Conservation (phyloP, 805 yeast species). For the Dipodascus geniculatus region DNA sequence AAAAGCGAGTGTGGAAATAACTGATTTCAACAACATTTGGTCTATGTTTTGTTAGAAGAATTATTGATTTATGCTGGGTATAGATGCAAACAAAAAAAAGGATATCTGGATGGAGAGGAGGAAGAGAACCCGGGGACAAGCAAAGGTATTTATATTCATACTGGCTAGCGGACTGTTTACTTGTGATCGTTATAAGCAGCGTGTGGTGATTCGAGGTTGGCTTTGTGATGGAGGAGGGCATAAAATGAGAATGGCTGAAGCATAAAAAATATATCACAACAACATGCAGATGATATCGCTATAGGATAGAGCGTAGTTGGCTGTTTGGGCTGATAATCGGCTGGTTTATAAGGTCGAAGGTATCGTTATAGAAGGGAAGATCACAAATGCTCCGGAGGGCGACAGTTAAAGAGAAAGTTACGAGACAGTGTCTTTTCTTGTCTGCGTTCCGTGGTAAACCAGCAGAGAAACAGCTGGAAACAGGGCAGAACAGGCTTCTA, state of each 20-base stretch:
- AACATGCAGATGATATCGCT: background rate
- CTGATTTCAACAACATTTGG: constrained; percentile 1
- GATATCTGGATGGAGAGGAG: background rate
- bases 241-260: background rate
- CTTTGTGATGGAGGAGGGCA: background rate
- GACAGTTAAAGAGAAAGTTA: background rate
- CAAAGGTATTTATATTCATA: background rate
- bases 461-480: no score
- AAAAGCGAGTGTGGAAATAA: background rate
- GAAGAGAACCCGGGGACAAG: background rate
- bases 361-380: background rate
- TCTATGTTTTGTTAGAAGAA: no score
- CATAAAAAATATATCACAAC: background rate
- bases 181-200: background rate
- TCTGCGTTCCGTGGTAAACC: no score
- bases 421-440: background rate
- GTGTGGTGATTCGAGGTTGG: background rate
- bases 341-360: no score
- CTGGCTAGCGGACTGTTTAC: background rate
- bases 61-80: background rate
- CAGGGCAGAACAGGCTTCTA: background rate
- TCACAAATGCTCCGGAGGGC: background rate
- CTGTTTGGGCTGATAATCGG: no score
- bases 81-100: background rate
- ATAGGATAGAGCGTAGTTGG: background rate